phyloP scores from a whole-genome alignment of 169 alveolate species.

The Besnoitia besnoiti region DNA sequence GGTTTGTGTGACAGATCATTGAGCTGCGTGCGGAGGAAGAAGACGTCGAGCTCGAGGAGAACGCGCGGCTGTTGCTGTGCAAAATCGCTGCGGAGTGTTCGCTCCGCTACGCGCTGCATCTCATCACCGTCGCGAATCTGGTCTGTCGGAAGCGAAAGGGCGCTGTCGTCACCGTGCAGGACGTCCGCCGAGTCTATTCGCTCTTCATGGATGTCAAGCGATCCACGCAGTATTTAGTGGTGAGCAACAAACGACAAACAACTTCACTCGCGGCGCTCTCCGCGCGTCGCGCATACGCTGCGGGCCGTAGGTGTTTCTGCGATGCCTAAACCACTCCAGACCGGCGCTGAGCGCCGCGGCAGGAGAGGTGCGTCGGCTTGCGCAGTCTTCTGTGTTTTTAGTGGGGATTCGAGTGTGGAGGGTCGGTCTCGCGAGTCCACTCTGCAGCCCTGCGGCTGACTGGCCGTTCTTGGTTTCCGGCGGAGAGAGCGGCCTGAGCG shows the following conservation, averaged over 20 bases:
- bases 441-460: no score
- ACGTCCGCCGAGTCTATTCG: conserved; percentile 94
- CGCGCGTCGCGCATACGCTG: no score
- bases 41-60: conserved; percentile 97
- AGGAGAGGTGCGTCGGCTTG: no score
- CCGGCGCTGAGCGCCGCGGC: no score
- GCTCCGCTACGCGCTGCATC: conserved; percentile 90
- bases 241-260: no score
- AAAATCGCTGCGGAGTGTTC: conserved; percentile 95
- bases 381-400: no score
- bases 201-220: conserved; percentile 97
- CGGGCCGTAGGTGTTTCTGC: no score
- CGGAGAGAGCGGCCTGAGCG: no score
- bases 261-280: neutral
- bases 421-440: no score
- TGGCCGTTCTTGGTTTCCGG: no score
- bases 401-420: no score
- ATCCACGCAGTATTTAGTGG: conserved; percentile 93
- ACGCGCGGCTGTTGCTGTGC: conserved; percentile 93
- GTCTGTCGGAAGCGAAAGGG: conserved; percentile 87
- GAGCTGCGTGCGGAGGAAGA: conserved; percentile 97
- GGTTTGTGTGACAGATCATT: conserved; percentile 90
- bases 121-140: conserved; percentile 71
- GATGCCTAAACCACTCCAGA: no score
- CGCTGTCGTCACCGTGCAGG: conserved; percentile 91